A percentile compares a stretch with the other conserved stretches of the same genome.
Conservation (phyloP, 805 yeast genomes). For the Pichia nanzhaoensis region DNA sequence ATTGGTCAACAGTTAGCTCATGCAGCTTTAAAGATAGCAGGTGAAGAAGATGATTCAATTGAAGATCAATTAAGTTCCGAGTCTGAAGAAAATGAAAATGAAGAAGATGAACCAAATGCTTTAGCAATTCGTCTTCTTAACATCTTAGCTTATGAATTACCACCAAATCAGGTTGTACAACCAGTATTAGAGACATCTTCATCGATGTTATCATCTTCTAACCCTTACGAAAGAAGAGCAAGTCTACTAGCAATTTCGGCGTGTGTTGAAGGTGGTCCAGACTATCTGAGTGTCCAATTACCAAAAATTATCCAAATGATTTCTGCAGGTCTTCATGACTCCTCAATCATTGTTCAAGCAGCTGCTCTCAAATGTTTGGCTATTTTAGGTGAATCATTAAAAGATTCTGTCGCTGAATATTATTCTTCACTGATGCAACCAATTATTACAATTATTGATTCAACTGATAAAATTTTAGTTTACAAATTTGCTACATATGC, state of each 20-base stretch:
- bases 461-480: constrained; percentile 73
- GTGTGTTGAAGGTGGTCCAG: constrained; percentile 91
- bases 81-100: constrained; percentile 89
- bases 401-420: constrained; percentile 75
- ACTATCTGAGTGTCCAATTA: constrained; percentile 71
- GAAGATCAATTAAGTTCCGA: constrained; percentile 69
- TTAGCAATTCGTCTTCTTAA: constrained; percentile 78
- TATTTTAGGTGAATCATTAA: constrained; percentile 75
- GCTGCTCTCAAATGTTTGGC: constrained; percentile 81
- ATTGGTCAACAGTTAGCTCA: constrained; percentile 75
- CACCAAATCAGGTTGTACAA: constrained; percentile 85
- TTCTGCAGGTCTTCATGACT: constrained; percentile 70
- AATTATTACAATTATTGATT: constrained; percentile 79
- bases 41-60: constrained; percentile 75
- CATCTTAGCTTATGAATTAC: constrained; percentile 72
- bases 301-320: constrained; percentile 66
- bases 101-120: constrained; percentile 73
- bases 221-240: constrained; percentile 79
- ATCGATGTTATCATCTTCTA: constrained; percentile 50
- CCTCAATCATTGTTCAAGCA: constrained; percentile 66
- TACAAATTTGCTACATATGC: constrained; percentile 90
- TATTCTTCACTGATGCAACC: constrained; percentile 81
- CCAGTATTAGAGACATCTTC: constrained; percentile 67
- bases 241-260: constrained; percentile 76
- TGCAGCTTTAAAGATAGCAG: constrained; percentile 67